Percentiles rank a stretch among this genome's conserved stretches.
Conservation (phyloP, 106 monocot genomes). For the Vanilla planifolia region DNA sequence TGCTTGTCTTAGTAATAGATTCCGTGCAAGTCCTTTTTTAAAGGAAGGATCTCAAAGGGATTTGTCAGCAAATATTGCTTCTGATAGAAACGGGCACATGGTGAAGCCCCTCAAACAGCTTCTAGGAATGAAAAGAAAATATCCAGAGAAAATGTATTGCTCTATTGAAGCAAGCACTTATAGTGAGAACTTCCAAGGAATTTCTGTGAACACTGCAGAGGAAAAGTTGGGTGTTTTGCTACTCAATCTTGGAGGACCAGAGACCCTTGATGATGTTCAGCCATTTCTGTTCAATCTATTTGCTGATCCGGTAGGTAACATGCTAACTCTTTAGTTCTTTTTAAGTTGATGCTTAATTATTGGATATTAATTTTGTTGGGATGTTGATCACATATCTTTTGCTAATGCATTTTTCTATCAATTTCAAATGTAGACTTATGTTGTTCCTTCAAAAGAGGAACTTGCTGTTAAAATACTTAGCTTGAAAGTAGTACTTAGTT, state of each 20-base stretch:
- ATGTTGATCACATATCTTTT: not conserved
- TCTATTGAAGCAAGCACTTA: conserved; percentile 17
- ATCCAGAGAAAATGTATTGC: conserved; percentile 13
- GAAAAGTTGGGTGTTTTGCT: conserved; percentile 64
- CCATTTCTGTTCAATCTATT: conserved; percentile 92
- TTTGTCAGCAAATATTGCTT: not conserved
- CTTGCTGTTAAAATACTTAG: too few species aligned
- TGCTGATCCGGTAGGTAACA: conserved; percentile 74
- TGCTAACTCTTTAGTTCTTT: not conserved
- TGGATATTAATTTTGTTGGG: not conserved
- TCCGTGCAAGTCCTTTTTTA: not conserved
- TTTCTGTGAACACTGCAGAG: conserved; percentile 15
- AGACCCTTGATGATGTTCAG: conserved; percentile 83
- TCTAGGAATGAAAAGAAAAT: not conserved
- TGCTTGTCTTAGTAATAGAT: conserved; percentile 2
- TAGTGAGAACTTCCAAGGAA: conserved; percentile 13
- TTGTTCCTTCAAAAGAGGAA: too few species aligned
- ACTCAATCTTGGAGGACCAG: conserved; percentile 87
- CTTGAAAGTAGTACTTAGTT: too few species aligned
- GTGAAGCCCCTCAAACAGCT: not conserved
- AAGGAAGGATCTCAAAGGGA: not conserved
- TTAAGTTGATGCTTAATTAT: not conserved
- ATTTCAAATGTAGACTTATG: too few species aligned
- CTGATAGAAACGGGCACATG: not conserved
- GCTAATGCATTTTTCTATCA: too few species aligned